These are phyloP conservation scores for Vitis cinerea DNA, from an alignment of 164 flowering plant species.

Conservation along the genomic window DNA sequence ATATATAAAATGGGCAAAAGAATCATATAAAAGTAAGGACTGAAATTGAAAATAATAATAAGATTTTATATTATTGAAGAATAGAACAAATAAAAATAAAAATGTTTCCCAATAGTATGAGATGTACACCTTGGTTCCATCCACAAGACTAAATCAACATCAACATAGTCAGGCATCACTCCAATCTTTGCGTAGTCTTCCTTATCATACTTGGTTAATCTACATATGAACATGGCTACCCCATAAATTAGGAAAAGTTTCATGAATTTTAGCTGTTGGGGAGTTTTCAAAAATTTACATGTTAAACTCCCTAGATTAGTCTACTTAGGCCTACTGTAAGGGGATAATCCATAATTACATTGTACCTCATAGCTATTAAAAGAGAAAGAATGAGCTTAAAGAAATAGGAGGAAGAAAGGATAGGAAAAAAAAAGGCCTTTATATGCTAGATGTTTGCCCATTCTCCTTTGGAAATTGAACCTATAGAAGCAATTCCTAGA, in stretches of 20 bases:
- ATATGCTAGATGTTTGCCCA: too few species aligned
- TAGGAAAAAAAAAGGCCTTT: too few species aligned
- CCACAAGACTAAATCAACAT: constrained; percentile 49
- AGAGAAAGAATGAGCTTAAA: too few species aligned
- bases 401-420: too few species aligned
- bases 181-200: constrained; percentile 62
- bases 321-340: constrained; percentile 44
- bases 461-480: background rate
- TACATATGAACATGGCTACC: constrained; percentile 12
- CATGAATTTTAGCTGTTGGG: too few species aligned
- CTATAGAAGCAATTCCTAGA: background rate
- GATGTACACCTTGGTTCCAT: constrained; percentile 46
- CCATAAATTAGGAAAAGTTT: background rate
- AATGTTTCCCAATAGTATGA: constrained; percentile 26
- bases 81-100: too few species aligned
- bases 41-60: too few species aligned
- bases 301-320: constrained; percentile 53
- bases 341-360: constrained; percentile 59
- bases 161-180: constrained; percentile 68
- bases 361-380: constrained; percentile 37
- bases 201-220: constrained; percentile 47
- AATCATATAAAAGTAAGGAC: too few species aligned
- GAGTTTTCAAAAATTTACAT: constrained; percentile 19
- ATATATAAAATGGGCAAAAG: too few species aligned
- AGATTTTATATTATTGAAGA: too few species aligned